phyloP scores from a whole-genome alignment of 1,139 yeast species.

The Kluyveromyces sp. region DNA sequence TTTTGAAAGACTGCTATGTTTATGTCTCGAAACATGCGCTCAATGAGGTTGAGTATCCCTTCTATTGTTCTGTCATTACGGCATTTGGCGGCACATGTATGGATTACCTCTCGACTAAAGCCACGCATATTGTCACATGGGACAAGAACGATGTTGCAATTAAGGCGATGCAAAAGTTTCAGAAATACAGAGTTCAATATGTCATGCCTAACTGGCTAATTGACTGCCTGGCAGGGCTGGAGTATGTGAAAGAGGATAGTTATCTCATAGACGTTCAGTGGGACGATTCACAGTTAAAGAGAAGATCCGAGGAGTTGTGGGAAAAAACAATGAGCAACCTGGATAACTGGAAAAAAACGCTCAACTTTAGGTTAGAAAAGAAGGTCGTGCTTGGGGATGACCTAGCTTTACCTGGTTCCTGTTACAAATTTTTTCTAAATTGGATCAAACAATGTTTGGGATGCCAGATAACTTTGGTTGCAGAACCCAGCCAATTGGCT shows the following conservation, averaged over 20 bases:
- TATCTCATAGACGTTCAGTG: constrained; percentile 35
- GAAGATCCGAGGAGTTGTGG: constrained; percentile 22
- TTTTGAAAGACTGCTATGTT: constrained; percentile 54
- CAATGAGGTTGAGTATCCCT: constrained; percentile 58
- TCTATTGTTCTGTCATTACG: constrained; percentile 46
- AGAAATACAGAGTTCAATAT: constrained; percentile 43
- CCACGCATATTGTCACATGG: constrained; percentile 69
- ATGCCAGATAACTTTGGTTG: constrained; percentile 32
- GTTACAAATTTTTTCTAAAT: constrained; percentile 26
- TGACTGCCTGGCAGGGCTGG: constrained; percentile 52
- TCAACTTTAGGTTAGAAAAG: constrained; percentile 15
- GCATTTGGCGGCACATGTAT: constrained; percentile 71
- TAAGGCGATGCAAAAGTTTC: constrained; percentile 32
- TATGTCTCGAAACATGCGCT: constrained; percentile 52
- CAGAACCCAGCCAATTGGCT: constrained; percentile 18
- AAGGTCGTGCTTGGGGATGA: constrained; percentile 22
- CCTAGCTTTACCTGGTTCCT: constrained; percentile 27
- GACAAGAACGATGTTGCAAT: constrained; percentile 44
- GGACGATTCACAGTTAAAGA: constrained; percentile 10
- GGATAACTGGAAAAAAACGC: constrained; percentile 17
- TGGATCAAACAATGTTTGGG: constrained; percentile 33
- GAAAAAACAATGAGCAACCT: constrained; percentile 5
- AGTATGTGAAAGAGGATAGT: constrained; percentile 44
- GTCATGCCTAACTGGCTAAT: constrained; percentile 75
- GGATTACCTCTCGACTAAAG: constrained; percentile 55